Evolutionary conservation across 257 asterid species (phyloP), one percentile per base, ranked within the genome.

Genomic region (Sherardia arvensis): DNA sequence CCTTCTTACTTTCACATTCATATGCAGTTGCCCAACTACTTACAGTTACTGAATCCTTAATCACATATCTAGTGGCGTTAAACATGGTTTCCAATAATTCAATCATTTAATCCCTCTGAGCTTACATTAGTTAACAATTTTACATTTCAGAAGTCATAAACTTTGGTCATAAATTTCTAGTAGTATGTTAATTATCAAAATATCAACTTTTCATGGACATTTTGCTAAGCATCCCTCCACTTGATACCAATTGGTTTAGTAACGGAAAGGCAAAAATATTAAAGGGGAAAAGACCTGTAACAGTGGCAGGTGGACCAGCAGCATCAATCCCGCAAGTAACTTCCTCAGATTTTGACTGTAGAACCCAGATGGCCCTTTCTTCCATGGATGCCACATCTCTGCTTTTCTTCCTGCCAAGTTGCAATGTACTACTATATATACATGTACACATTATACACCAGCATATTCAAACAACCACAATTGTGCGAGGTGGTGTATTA

Each of bases 271-370:
- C n/a, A n/a, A n/a, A n/a, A n/a, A n/a, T n/a, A n/a, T 23, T 26
- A 49, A 45, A 68, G 48, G 23, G 51, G 25, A 69, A 66, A 59
- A 7, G 25, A 84, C 85, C 92, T 59, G 92, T 80, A 53, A 84
- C 83, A 38, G 84, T 76, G 67, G 90, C 90, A 62, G 90, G 80
- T 69, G 82, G 90, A 61, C 70, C 77, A 61, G 87, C 66, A 57
- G 63, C 89, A 72, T 80, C 83, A 61, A 84, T 71, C 68, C 95
- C 89, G 49, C 51, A 59, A 5, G 84, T 69, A 72, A 84, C 91
- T 69, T 82, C 77, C 67, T 80, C 85, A 21, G 92, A 84, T 18
- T 84, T 84, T 3, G 95, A 82, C 60, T 66, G 57, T 14, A 81
- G 71, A 78, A 86, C 7, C 91, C 95, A 4, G 85, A 82, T 4